phyloP scores from a whole-genome alignment of 805 yeast genomes.

The Yamadazyma kitorensis region DNA sequence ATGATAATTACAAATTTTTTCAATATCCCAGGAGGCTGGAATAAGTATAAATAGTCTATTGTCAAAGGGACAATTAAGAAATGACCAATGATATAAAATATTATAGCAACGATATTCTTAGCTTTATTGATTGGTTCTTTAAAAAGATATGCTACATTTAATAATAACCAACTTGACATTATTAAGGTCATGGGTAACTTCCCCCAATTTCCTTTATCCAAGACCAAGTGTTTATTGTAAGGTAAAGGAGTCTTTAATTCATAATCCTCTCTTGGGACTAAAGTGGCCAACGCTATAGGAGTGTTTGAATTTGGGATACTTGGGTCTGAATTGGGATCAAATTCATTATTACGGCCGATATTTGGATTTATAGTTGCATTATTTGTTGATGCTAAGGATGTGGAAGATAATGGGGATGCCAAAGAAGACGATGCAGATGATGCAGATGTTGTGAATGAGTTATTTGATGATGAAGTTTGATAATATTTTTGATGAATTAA shows the following conservation, averaged over 20 bases:
- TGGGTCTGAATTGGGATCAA: too few relatives aligned
- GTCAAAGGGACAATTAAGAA: constrained; percentile 59
- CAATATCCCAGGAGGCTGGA: constrained; percentile 63
- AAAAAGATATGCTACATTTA: constrained; percentile 45
- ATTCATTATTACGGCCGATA: too few relatives aligned
- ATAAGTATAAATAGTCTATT: constrained; percentile 60
- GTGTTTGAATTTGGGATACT: neutral
- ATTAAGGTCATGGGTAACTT: constrained; percentile 40
- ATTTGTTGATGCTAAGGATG: too few relatives aligned
- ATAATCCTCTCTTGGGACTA: too few relatives aligned
- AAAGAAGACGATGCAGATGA: neutral
- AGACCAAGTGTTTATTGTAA: too few relatives aligned
- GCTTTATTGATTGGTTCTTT: constrained; percentile 40
- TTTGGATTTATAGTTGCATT: too few relatives aligned
- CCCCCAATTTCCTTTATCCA: constrained; percentile 2
- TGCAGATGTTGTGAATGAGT: too few relatives aligned
- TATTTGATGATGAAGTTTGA: too few relatives aligned
- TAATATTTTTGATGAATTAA: constrained; percentile 3
- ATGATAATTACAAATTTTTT: constrained; percentile 52
- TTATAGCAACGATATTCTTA: constrained; percentile 59
- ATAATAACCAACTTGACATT: constrained; percentile 44
- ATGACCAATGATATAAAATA: constrained; percentile 60
- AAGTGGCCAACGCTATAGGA: too few relatives aligned
- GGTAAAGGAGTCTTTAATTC: too few relatives aligned
- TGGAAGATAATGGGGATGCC: too few relatives aligned